A percentile compares a stretch with the other conserved stretches of the same genome.
These are phyloP conservation scores for Physcia stellaris DNA, from an alignment of 495 filamentous ascomycete genomes.

Conservation along the genomic window DNA sequence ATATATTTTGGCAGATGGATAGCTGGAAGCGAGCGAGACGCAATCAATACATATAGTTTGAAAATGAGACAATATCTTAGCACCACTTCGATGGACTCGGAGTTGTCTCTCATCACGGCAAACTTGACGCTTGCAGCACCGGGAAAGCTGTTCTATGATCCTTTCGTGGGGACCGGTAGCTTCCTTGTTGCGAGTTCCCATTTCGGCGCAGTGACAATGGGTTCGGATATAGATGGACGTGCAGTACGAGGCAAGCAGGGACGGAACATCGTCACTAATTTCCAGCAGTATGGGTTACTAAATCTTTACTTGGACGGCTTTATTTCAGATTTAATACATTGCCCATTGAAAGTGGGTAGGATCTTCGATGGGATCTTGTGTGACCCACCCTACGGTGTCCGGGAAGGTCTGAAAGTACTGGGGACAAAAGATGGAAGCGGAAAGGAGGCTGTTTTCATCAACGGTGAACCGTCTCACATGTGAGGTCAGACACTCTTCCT, in stretches of 20 bases:
- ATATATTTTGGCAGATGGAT: slow-evolving; percentile 63
- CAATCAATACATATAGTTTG: slow-evolving; percentile 66
- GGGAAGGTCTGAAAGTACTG: slow-evolving; percentile 80
- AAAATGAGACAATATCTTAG: slow-evolving; percentile 90
- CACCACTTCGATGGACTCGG: slow-evolving; percentile 94
- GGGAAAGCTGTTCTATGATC: slow-evolving; percentile 78
- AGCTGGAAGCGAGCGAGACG: slow-evolving; percentile 43
- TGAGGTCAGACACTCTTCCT: slow-evolving; percentile 20
- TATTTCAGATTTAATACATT: slow-evolving; percentile 79
- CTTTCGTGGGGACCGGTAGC: slow-evolving; percentile 87
- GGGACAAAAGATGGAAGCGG: slow-evolving; percentile 56
- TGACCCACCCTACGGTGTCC: slow-evolving; percentile 94
- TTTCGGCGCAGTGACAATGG: slow-evolving; percentile 68
- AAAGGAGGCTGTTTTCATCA: slow-evolving; percentile 46
- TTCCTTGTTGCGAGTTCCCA: slow-evolving; percentile 79
- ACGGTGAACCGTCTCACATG: slow-evolving; percentile 60
- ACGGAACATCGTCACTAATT: slow-evolving; percentile 56
- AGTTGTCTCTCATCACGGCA: slow-evolving; percentile 79
- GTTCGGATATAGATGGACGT: slow-evolving; percentile 86
- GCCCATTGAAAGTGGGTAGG: slow-evolving; percentile 48
- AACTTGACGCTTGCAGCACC: slow-evolving; percentile 76
- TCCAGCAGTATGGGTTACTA: slow-evolving; percentile 64
- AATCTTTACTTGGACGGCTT: slow-evolving; percentile 59
- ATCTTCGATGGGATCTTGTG: slow-evolving; percentile 88
- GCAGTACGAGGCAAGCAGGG: slow-evolving; percentile 59